Evolutionary conservation across 805 yeast genomes (phyloP), one percentile per base, ranked within the genome.

Genomic region (Candida mattraensis): DNA sequence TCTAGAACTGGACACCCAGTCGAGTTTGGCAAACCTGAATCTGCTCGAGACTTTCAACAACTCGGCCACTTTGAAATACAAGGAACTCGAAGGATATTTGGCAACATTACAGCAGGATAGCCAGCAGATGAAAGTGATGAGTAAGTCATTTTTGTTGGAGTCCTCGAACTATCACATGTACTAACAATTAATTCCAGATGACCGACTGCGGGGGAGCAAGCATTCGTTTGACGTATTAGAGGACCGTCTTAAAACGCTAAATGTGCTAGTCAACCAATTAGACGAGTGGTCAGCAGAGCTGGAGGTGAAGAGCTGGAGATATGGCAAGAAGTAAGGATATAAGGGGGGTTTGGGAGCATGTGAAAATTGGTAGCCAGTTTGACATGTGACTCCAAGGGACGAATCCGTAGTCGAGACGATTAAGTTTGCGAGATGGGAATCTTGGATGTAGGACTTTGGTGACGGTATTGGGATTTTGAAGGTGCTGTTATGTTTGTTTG

Each of bases 231-330:
- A 45, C 11, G 34, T 34, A 6, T 28, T 70, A 10, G 74, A 69
- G 33, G 28, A 44, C 3, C 52, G 60, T 22, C 64, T 73, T 2
- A 60, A 53, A 3, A 64, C 64, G 24, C 53, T 78, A 20, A 76
- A 72, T 30, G 55, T 50, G 3, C 44, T 83, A 3, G 69, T 74
- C 8, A 58, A 61, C 16, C 88, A 84, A 44, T 49, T 84, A 22
- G 85, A 81, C 38, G 73, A 69, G 40, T 80, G 83, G 76, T 68
- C 80, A 5, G 56, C 64, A 17, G 85, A 80, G 47, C 48, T 80
- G 33, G 76, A 69, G 27, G 66, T 66, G 5, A 74, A 76, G 49
- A 47, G 54, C 15, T 25, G 45, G 14, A 33, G 42, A 3, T 39
- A 38, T 23, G 35, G 31, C n/a, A 25, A 20, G 17, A 30, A 30